phyloP scores from a whole-genome alignment of 495 filamentous ascomycete genomes.

The Neurospora sp. region DNA sequence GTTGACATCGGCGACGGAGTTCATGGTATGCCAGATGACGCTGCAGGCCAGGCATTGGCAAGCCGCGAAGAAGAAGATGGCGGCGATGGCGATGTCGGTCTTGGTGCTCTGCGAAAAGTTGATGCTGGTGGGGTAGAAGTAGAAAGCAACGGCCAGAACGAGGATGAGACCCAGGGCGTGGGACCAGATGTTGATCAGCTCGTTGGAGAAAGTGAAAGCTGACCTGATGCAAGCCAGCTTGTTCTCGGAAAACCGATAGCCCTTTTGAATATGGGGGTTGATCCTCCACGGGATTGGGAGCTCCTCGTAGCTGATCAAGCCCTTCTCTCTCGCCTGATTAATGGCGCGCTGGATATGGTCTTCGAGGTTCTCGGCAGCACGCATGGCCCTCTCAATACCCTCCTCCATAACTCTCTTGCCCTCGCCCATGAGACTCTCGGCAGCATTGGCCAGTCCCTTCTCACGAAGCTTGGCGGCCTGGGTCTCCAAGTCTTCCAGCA shows the following conservation, averaged over 20 bases:
- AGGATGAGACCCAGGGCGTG: slow-evolving; percentile 80
- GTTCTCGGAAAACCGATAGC: slow-evolving; percentile 87
- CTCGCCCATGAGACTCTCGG: slow-evolving; percentile 62
- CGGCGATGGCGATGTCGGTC: slow-evolving; percentile 78
- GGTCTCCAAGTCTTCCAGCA: slow-evolving; percentile 73
- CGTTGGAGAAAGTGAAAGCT: slow-evolving; percentile 76
- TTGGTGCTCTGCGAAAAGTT: slow-evolving; percentile 82
- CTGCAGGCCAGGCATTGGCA: slow-evolving; percentile 94
- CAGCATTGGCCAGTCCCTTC: slow-evolving; percentile 51
- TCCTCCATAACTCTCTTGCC: slow-evolving; percentile 69
- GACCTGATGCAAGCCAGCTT: slow-evolving; percentile 81
- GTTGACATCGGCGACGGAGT: slow-evolving; percentile 77
- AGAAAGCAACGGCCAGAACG: slow-evolving; percentile 84
- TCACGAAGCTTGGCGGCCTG: slow-evolving; percentile 57
- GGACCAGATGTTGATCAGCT: slow-evolving; percentile 96
- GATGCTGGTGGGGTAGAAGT: slow-evolving; percentile 82
- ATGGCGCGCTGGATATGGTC: slow-evolving; percentile 77
- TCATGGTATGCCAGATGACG: slow-evolving; percentile 97
- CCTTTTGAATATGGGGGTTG: slow-evolving; percentile 83
- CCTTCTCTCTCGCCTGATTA: slow-evolving; percentile 63
- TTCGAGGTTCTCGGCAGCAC: slow-evolving; percentile 64
- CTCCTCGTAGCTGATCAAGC: slow-evolving; percentile 80
- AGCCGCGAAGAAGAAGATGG: slow-evolving; percentile 93
- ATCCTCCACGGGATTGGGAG: slow-evolving; percentile 87
- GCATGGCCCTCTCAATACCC: slow-evolving; percentile 67